Conservation (phyloP, 805 yeast genomes). For the Diddensiella transvaalensis region DNA sequence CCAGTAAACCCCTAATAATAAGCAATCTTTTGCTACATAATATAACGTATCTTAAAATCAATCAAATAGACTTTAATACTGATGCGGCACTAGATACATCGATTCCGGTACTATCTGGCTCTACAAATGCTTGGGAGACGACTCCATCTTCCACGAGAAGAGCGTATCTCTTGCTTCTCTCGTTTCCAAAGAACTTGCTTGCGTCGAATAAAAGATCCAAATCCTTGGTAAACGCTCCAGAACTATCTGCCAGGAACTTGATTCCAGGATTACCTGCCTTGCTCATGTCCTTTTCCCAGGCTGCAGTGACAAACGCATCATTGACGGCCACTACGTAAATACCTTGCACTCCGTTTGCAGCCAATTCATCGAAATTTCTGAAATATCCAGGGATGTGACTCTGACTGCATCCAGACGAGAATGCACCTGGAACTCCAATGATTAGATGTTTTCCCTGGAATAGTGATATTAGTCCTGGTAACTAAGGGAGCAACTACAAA, state of each 20-base stretch:
- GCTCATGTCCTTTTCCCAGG: slow-evolving; percentile 57
- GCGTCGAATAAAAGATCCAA: slow-evolving; percentile 75
- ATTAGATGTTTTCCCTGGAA: slow-evolving; percentile 50
- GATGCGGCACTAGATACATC: slow-evolving; percentile 34
- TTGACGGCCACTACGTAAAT: slow-evolving; percentile 74
- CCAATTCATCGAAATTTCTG: slow-evolving; percentile 47
- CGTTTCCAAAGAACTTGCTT: slow-evolving; percentile 67
- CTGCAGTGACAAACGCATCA: slow-evolving; percentile 80
- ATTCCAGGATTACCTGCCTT: slow-evolving; percentile 34
- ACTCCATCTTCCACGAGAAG: slow-evolving; percentile 70
- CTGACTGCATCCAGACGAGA: slow-evolving; percentile 74
- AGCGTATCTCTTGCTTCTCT: slow-evolving; percentile 73
- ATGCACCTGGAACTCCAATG: slow-evolving; percentile 72
- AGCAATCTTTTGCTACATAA: too few relatives aligned
- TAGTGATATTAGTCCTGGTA: slow-evolving; percentile 2
- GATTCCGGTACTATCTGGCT: slow-evolving; percentile 77
- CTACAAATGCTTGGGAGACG: slow-evolving; percentile 63
- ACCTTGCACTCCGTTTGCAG: slow-evolving; percentile 60
- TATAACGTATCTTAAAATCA: too few relatives aligned
- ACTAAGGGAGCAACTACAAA: background rate
- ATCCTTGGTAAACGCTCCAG: slow-evolving; percentile 63
- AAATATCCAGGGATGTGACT: slow-evolving; percentile 74
- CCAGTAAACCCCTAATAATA: too few relatives aligned
- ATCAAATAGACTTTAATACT: slow-evolving; percentile 26
- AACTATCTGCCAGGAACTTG: slow-evolving; percentile 74